Percentiles rank a stretch among this genome's conserved stretches.
Evolutionary conservation across 2,329 filamentous ascomycete genomes (phyloP).

Genomic region (Daldinia sp.): DNA sequence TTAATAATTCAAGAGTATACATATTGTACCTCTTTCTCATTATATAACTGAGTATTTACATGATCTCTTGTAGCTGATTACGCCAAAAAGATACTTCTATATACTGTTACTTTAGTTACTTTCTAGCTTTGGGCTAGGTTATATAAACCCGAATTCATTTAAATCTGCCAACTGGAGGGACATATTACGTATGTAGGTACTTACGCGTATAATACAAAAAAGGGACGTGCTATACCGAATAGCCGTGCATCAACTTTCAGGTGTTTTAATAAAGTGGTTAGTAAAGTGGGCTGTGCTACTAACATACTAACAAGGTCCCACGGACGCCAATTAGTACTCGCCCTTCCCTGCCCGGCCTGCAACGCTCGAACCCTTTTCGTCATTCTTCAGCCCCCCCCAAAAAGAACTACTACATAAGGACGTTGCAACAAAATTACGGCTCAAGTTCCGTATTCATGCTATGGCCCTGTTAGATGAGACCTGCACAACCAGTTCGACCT

Average conservation of each 20-base stretch:
- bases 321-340: constrained; percentile 4
- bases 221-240: constrained; percentile 25
- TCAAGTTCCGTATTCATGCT: constrained; percentile 28
- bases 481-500: constrained; percentile 17
- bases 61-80: too few species aligned
- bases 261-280: background rate
- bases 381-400: constrained; percentile 16
- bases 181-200: background rate
- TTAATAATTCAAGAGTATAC: background rate
- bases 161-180: too few species aligned
- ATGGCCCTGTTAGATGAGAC: constrained; percentile 40
- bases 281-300: constrained; percentile 35
- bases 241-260: constrained; percentile 27
- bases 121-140: too few species aligned
- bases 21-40: too few species aligned
- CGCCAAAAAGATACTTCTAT: too few species aligned
- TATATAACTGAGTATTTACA: too few species aligned
- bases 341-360: constrained; percentile 21
- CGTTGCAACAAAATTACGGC: background rate
- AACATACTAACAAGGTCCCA: constrained; percentile 1
- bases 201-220: constrained; percentile 5
- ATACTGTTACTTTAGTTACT: too few species aligned
- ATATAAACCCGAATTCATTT: too few species aligned
- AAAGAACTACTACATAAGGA: background rate
- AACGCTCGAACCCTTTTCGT: constrained; percentile 29